Evolutionary conservation across 345 rosid species (phyloP), one percentile per base, ranked within the genome.

Genomic region (Microcos paniculata): DNA sequence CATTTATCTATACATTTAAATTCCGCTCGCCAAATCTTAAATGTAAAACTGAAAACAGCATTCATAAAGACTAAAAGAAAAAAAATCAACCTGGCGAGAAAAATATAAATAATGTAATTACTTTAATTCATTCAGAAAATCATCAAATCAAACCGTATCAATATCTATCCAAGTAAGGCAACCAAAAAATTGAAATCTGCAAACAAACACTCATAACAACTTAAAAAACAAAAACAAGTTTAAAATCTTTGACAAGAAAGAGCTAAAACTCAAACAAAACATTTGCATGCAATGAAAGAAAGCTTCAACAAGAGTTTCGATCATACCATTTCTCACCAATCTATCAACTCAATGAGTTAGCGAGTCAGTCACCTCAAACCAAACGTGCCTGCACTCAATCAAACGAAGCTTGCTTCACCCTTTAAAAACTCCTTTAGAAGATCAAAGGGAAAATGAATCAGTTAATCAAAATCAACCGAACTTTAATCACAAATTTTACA

Each of bases 331-430:
- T 70, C 73, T 31, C 6, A 19, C 18, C 61, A 70, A 70, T 33
- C 73, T 70, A 31, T 70, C 45, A 70, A 70, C 73, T n/a, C 30
- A 31, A 52, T 70, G 28, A 51, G 72, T 30, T 19, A 48, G 73
- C 51, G 23, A 69, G 11, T 52, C 43, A 19, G 43, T 49, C 59
- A 30, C 73, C 30, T 19, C 59, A 5, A 30, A 51, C 10, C 18
- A 19, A 51, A 30, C 43, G 31, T 12, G 30, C 26, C 45, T 19
- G 12, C 28, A 52, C 46, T 70, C 61, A 33, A 51, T 51, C 16
- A n/a, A 70, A 15, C 45, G 23, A 48, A 68, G 57, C 42, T 48
- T 48, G 10, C 28, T 28, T 4, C 42, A 9, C 8, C 57, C 24
- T 31, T 23, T 11, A 14, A 51, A 70, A 51, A n/a, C n/a, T 0